Evolutionary conservation across 139 green algal genomes (phyloP).

Genomic region (Chlamydomonas eustigma): DNA sequence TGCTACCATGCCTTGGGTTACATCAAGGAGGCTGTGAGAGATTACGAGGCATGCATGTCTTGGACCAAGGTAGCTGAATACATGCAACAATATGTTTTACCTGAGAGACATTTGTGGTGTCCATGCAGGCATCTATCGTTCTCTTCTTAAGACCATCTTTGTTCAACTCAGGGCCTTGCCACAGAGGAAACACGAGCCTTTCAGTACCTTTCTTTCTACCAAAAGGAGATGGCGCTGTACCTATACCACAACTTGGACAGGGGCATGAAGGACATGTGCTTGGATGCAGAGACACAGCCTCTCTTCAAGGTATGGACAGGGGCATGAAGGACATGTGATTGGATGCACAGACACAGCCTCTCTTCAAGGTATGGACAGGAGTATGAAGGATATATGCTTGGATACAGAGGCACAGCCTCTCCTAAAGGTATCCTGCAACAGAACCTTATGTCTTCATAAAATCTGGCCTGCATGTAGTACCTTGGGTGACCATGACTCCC

Average conservation of each 20-base stretch:
- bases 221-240: constrained; percentile 62
- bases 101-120: no score
- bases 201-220: constrained; percentile 76
- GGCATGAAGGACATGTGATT: constrained; percentile 51
- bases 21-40: constrained; percentile 21
- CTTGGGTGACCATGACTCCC: no score
- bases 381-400: constrained; percentile 12
- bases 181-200: constrained; percentile 8
- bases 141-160: no score
- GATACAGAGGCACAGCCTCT: constrained; percentile 66
- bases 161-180: no score
- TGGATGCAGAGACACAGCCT: constrained; percentile 65
- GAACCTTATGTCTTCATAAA: no score
- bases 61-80: constrained; percentile 7
- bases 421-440: constrained; percentile 89
- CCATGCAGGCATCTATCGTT: no score
- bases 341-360: constrained; percentile 62
- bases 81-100: no score
- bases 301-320: constrained; percentile 74
- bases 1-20: constrained; percentile 37
- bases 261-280: constrained; percentile 48
- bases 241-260: constrained; percentile 55
- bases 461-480: no score
- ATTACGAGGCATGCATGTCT: constrained; percentile 19
- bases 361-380: constrained; percentile 71